These are phyloP conservation scores for Populus trichocarpa DNA, from an alignment of 441 rosid species.

Conservation along the genomic window DNA sequence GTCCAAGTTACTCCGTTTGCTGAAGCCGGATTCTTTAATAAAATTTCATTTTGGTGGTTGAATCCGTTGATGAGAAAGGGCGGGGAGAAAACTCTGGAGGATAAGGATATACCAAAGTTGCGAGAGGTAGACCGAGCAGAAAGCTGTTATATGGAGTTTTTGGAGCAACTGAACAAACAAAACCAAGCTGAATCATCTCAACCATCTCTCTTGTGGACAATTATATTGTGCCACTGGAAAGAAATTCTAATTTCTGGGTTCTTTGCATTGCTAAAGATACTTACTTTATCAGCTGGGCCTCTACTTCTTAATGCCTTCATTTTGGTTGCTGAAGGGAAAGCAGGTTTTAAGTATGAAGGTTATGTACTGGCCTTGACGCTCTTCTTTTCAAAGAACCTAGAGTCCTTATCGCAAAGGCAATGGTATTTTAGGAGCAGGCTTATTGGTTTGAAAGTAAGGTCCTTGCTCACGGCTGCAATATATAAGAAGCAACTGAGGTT, in stretches of 20 bases:
- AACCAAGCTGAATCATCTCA: constrained; percentile 43
- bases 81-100: constrained; percentile 62
- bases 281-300: constrained; percentile 80
- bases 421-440: constrained; percentile 70
- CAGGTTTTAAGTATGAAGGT: constrained; percentile 68
- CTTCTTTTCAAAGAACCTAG: constrained; percentile 61
- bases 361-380: constrained; percentile 59
- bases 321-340: constrained; percentile 81
- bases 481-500: constrained; percentile 64
- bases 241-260: constrained; percentile 77
- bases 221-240: constrained; percentile 61
- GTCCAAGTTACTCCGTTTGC: constrained; percentile 44
- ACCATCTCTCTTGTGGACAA: constrained; percentile 59
- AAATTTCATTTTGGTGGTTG: constrained; percentile 89
- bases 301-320: constrained; percentile 72
- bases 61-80: constrained; percentile 76
- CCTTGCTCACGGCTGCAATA: constrained; percentile 61
- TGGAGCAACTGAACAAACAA: constrained; percentile 50
- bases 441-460: constrained; percentile 56
- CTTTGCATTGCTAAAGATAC: constrained; percentile 74
- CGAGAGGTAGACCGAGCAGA: constrained; percentile 59
- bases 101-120: constrained; percentile 17
- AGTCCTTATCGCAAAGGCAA: constrained; percentile 70
- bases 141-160: constrained; percentile 57
- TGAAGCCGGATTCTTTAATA: constrained; percentile 59